A percentile compares a stretch with the other conserved stretches of the same genome.
Conservation (phyloP, 1,284 basidiomycete genomes). For the Stereum hirsutum region DNA sequence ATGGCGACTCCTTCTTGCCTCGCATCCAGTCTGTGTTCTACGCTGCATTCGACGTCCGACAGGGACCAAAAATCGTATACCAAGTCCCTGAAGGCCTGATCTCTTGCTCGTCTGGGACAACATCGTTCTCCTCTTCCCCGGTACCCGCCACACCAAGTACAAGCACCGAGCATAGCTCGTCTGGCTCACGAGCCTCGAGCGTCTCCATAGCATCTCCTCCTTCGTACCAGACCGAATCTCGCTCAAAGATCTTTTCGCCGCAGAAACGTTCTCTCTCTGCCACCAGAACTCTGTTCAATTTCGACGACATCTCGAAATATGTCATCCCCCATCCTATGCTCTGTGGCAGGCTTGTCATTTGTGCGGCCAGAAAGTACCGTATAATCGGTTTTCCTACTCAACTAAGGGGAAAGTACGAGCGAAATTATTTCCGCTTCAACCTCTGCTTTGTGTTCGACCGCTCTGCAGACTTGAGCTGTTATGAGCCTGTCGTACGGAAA, state of each 20-base stretch:
- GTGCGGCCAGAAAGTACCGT: constrained; percentile 63
- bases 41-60: constrained; percentile 74
- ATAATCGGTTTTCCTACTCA: constrained; percentile 87
- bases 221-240: constrained; percentile 30
- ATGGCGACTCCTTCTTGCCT: constrained; percentile 63
- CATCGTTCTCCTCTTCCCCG: constrained; percentile 28
- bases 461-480: constrained; percentile 84
- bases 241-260: constrained; percentile 35
- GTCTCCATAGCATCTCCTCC: constrained; percentile 31
- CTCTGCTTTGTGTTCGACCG: constrained; percentile 95
- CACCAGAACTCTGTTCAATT: constrained; percentile 71
- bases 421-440: constrained; percentile 92
- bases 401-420: constrained; percentile 62
- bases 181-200: constrained; percentile 30
- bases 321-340: constrained; percentile 85
- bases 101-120: constrained; percentile 18
- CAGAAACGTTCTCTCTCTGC: constrained; percentile 40
- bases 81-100: constrained; percentile 89
- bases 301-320: constrained; percentile 87
- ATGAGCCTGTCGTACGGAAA: constrained; percentile 94
- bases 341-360: constrained; percentile 84
- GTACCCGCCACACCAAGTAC: constrained; percentile 33
- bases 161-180: constrained; percentile 27
- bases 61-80: constrained; percentile 81
- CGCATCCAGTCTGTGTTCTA: constrained; percentile 85